Evolutionary conservation across 2,329 filamentous ascomycete species (phyloP).

Genomic region (Cordyceps farinosa): DNA sequence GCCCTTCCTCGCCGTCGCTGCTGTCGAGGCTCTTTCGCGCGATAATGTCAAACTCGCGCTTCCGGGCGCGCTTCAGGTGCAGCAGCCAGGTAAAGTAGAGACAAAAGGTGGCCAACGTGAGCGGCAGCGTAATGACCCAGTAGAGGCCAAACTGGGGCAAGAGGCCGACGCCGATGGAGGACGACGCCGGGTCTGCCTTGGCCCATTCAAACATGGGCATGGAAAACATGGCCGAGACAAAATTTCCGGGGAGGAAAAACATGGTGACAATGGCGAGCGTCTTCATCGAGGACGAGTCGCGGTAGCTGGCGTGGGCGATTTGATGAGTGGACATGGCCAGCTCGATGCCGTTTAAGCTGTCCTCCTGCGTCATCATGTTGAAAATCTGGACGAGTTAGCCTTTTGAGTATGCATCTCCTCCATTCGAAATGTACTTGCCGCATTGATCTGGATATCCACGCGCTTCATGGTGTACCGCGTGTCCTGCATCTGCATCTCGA

Average conservation of each 20-base stretch:
- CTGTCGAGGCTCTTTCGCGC: background rate
- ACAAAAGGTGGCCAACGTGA: constrained; percentile 34
- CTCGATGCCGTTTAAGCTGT: constrained; percentile 33
- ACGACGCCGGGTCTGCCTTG: constrained; percentile 20
- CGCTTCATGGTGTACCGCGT: constrained; percentile 35
- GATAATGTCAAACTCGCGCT: constrained; percentile 13
- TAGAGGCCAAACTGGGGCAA: constrained; percentile 39
- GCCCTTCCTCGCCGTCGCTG: background rate
- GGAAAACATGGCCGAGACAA: constrained; percentile 41
- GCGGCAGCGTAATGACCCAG: constrained; percentile 39
- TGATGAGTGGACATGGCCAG: constrained; percentile 29
- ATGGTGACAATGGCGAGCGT: constrained; percentile 41
- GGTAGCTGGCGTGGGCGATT: constrained; percentile 35
- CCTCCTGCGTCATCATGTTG: constrained; percentile 37
- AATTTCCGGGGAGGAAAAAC: constrained; percentile 42
- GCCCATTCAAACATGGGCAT: constrained; percentile 35
- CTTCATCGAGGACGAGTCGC: constrained; percentile 43
- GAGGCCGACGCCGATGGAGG: constrained; percentile 28
- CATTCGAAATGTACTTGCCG: constrained; percentile 26
- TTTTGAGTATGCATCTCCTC: background rate
- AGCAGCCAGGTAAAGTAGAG: constrained; percentile 34
- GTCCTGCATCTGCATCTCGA: constrained; percentile 36
- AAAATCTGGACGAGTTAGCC: constrained; percentile 28
- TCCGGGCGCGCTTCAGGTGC: constrained; percentile 27
- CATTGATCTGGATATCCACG: constrained; percentile 38